Percentiles rank a stretch among this genome's conserved stretches.
Evolutionary conservation across 2,329 filamentous ascomycete genomes (phyloP).

Genomic region (Neopestalotiopsis clavispora): DNA sequence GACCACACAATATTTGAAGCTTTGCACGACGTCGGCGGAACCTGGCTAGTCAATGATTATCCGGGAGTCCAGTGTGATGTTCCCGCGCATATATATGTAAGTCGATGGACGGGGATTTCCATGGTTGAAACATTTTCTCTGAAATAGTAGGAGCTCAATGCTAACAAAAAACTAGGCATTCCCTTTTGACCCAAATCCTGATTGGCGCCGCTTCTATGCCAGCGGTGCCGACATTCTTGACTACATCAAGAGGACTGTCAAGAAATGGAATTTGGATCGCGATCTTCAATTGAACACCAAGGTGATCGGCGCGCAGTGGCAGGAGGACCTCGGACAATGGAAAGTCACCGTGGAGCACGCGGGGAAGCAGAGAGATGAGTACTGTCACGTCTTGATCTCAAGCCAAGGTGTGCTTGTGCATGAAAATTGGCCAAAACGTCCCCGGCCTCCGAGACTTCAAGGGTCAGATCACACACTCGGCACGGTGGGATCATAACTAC

Average conservation of each 20-base stretch:
- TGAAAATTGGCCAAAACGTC: slow-evolving; percentile 30
- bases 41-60: slow-evolving; percentile 39
- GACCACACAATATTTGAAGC: slow-evolving; percentile 38
- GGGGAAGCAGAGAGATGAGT: slow-evolving; percentile 14
- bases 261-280: slow-evolving; percentile 44
- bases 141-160: neutral
- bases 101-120: neutral
- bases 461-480: slow-evolving; percentile 30
- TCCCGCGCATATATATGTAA: slow-evolving; percentile 29
- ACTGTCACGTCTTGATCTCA: slow-evolving; percentile 16
- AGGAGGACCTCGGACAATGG: slow-evolving; percentile 31
- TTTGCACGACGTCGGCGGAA: slow-evolving; percentile 36
- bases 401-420: slow-evolving; percentile 11
- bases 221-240: slow-evolving; percentile 59
- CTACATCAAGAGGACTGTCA: slow-evolving; percentile 58
- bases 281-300: slow-evolving; percentile 39
- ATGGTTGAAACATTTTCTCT: neutral
- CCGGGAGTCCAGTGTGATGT: slow-evolving; percentile 34
- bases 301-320: slow-evolving; percentile 36
- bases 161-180: slow-evolving; percentile 37
- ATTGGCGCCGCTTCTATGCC: slow-evolving; percentile 64
- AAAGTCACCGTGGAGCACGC: slow-evolving; percentile 25
- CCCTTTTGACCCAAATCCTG: slow-evolving; percentile 60
- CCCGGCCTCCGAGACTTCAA: slow-evolving; percentile 29
- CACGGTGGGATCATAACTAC: slow-evolving; percentile 26